Evolutionary conservation across 495 filamentous ascomycete genomes (phyloP).

Genomic region (Neurospora tetrasperma): DNA sequence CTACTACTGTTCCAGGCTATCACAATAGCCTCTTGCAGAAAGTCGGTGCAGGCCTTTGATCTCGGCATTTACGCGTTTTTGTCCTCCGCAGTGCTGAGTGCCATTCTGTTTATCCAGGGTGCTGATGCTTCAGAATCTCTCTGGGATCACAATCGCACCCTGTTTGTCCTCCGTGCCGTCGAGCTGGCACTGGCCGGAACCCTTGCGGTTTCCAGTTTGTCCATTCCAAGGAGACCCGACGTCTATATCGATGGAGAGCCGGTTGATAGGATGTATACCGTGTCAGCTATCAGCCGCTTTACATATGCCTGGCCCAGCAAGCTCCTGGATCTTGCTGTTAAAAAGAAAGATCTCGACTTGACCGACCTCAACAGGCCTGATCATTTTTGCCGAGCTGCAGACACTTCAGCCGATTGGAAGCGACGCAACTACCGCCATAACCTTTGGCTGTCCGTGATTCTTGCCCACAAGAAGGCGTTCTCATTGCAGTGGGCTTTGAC

Average conservation of each 20-base stretch:
- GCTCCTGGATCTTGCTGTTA: slow-evolving; percentile 42
- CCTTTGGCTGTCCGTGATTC: slow-evolving; percentile 52
- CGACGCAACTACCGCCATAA: slow-evolving; percentile 34
- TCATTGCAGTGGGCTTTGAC: slow-evolving; percentile 45
- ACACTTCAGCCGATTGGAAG: slow-evolving; percentile 43
- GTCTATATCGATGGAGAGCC: slow-evolving; percentile 46
- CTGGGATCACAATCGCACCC: slow-evolving; percentile 11
- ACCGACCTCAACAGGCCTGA: slow-evolving; percentile 49
- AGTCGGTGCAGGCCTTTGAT: slow-evolving; percentile 35
- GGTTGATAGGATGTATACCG: slow-evolving; percentile 56
- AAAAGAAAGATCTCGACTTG: slow-evolving; percentile 48
- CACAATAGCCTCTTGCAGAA: slow-evolving; percentile 30
- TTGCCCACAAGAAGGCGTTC: slow-evolving; percentile 44
- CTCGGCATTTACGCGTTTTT: slow-evolving; percentile 37
- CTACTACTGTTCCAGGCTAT: slow-evolving; percentile 39
- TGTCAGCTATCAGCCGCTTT: slow-evolving; percentile 49
- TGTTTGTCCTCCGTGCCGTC: slow-evolving; percentile 26
- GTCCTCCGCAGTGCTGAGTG: slow-evolving; percentile 30
- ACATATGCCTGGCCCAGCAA: slow-evolving; percentile 52
- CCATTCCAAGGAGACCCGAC: slow-evolving; percentile 57
- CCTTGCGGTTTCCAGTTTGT: slow-evolving; percentile 30
- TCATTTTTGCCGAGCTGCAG: slow-evolving; percentile 36
- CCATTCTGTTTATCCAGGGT: slow-evolving; percentile 31
- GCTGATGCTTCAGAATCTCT: slow-evolving; percentile 22
- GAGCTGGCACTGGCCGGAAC: slow-evolving; percentile 28